Evolutionary conservation across 192 early-diverging fungal species (phyloP), one percentile per base, ranked within the genome.

Genomic region (Coemansia sp.): DNA sequence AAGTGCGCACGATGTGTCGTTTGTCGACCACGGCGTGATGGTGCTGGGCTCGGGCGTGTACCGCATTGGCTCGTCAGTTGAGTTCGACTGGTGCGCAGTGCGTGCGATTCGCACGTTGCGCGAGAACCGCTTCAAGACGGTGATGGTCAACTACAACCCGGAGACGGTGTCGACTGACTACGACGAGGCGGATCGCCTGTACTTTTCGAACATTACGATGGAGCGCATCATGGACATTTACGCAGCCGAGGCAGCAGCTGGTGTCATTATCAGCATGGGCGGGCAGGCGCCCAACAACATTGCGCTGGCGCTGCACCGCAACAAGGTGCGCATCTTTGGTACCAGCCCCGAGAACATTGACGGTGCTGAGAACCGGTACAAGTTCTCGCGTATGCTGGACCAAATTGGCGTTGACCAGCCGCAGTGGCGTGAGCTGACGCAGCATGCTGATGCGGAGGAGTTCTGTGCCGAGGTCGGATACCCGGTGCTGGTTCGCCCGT

Each of bases 121-220:
- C 29, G 68, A 85, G 32, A 65, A 90, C 23, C 91, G 92, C 55
- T 84, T 86, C 66, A 88, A 88, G 70, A 98, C 96, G 1, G 82
- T 98, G 17, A 97, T 96, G 94, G 88, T 98, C 66, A 98, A 98
- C 81, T 98, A 98, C 86, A 98, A 98, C 76, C 96, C 96, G 10
- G 96, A 98, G 76, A 98, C 96, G 1, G 96, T 98, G 22, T 96
- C 94, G 14, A 96, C 96, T 21, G 96, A 98, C 72, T 98, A 93
- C 70, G 96, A 96, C 81, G 96, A 98, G 82, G 93, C 91, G 75
- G 94, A 98, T 59, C 89, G 96, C 29, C 86, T 98, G n/a, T 98
- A 98, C 87, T 98, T 97, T 84, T 95, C 97, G 76, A 92, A 96
- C 70, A 83, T 98, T 45, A 87, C 83, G 47, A 87, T 94, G 66